phyloP scores from a whole-genome alignment of 495 filamentous ascomycete genomes.

The Hypoxylon trugodes region DNA sequence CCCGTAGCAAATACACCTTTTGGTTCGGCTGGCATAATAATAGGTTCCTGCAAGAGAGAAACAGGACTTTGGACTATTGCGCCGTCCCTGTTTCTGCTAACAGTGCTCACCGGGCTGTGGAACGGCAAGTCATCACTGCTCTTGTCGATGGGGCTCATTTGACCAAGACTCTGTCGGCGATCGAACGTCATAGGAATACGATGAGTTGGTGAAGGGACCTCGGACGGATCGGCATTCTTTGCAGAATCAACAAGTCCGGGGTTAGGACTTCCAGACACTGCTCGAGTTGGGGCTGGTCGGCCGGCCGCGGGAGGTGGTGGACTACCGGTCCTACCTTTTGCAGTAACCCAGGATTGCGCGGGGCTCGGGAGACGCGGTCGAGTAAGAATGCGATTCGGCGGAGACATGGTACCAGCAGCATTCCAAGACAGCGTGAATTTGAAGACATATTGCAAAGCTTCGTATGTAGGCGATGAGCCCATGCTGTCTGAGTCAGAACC shows the following conservation, averaged over 20 bases:
- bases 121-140: slow-evolving; percentile 35
- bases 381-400: slow-evolving; percentile 60
- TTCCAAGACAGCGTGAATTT: slow-evolving; percentile 54
- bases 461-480: slow-evolving; percentile 54
- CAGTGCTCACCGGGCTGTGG: slow-evolving; percentile 20
- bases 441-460: slow-evolving; percentile 54
- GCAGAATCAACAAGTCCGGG: slow-evolving; percentile 56
- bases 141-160: slow-evolving; percentile 24
- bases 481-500: slow-evolving; percentile 51
- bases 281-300: slow-evolving; percentile 54
- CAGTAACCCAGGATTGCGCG: slow-evolving; percentile 66
- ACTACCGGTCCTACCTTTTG: slow-evolving; percentile 47
- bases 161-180: slow-evolving; percentile 28
- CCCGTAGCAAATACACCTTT: slow-evolving; percentile 48
- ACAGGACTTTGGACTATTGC: slow-evolving; percentile 9
- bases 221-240: slow-evolving; percentile 48
- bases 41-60: slow-evolving; percentile 34
- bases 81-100: slow-evolving; percentile 30
- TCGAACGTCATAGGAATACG: slow-evolving; percentile 27
- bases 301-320: slow-evolving; percentile 48
- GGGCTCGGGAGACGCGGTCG: slow-evolving; percentile 80
- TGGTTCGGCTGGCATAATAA: slow-evolving; percentile 49
- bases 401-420: slow-evolving; percentile 38
- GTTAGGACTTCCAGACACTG: slow-evolving; percentile 52
- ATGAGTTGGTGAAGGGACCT: slow-evolving; percentile 24